Conservation (phyloP, 225 moss, liverwort and hornwort genomes). For the Lunularia cruciata region DNA sequence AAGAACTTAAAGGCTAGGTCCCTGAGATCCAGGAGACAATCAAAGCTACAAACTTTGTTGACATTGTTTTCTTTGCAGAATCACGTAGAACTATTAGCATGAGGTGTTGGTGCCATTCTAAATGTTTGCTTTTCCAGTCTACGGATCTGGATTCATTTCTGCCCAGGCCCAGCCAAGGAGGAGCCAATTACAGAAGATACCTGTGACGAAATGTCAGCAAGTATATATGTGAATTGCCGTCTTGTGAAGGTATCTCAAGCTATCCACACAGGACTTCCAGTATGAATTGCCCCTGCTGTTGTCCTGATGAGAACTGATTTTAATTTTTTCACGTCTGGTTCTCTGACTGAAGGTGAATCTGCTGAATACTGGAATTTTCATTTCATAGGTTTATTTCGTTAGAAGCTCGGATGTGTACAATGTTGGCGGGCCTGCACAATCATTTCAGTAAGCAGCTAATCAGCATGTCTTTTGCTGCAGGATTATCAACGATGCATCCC, state of each 20-base stretch:
- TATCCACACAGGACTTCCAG: too few species aligned
- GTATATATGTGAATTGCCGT: conserved; percentile 78
- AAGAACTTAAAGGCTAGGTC: too few species aligned
- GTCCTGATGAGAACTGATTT: too few species aligned
- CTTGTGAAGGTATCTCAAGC: conserved; percentile 65
- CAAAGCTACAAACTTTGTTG: background rate
- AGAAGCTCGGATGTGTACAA: too few species aligned
- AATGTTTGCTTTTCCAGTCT: conserved; percentile 50
- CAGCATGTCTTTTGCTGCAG: conserved; percentile 32
- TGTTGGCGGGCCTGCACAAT: too few species aligned
- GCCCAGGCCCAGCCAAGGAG: conserved; percentile 67
- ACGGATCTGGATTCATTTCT: conserved; percentile 92
- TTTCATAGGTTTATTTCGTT: too few species aligned
- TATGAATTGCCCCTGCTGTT: too few species aligned
- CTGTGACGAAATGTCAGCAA: conserved; percentile 68
- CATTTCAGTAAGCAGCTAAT: background rate
- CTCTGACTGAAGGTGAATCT: too few species aligned
- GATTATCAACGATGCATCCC: conserved; percentile 88
- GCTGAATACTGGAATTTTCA: too few species aligned
- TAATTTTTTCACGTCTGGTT: too few species aligned
- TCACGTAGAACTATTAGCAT: too few species aligned
- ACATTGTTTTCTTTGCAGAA: background rate
- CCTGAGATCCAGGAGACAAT: background rate
- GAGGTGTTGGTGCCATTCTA: background rate
- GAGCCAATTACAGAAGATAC: conserved; percentile 68